phyloP scores from a whole-genome alignment of 805 yeast genomes.

The Candida piceae region DNA sequence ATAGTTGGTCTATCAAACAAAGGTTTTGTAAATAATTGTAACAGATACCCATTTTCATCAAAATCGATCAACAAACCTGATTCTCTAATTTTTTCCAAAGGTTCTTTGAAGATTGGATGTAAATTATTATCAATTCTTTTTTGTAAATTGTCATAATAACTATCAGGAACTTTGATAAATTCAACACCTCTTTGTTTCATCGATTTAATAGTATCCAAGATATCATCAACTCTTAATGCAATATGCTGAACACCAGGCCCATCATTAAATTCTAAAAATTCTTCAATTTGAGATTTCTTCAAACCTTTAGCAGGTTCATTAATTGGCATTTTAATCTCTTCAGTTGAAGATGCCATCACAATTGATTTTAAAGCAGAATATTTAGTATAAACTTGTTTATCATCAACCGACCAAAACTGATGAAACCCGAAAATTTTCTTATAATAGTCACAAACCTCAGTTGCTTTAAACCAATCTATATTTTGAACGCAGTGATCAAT shows the following conservation, averaged over 20 bases:
- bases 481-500: slow-evolving; percentile 84
- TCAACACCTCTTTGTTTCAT: slow-evolving; percentile 62
- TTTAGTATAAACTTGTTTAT: slow-evolving; percentile 63
- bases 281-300: slow-evolving; percentile 74
- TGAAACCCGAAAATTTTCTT: slow-evolving; percentile 65
- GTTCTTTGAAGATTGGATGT: slow-evolving; percentile 48
- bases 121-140: slow-evolving; percentile 33
- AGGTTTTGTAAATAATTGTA: slow-evolving; percentile 78
- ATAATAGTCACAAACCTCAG: slow-evolving; percentile 52
- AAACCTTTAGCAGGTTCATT: slow-evolving; percentile 76
- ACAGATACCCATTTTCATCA: slow-evolving; percentile 69
- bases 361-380: slow-evolving; percentile 65
- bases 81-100: slow-evolving; percentile 42
- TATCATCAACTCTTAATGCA: slow-evolving; percentile 62
- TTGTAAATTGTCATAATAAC: slow-evolving; percentile 51
- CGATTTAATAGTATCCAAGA: slow-evolving; percentile 47
- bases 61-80: slow-evolving; percentile 68
- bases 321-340: slow-evolving; percentile 69
- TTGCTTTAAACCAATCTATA: slow-evolving; percentile 66
- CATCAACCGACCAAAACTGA: slow-evolving; percentile 82
- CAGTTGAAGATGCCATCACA: slow-evolving; percentile 70
- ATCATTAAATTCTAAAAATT: slow-evolving; percentile 64
- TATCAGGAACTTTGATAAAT: slow-evolving; percentile 55
- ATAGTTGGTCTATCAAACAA: slow-evolving; percentile 75
- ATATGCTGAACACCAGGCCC: slow-evolving; percentile 88